Evolutionary conservation across 2,329 filamentous ascomycete genomes (phyloP), one percentile per base, ranked within the genome.

Genomic region (Alternaria atra): DNA sequence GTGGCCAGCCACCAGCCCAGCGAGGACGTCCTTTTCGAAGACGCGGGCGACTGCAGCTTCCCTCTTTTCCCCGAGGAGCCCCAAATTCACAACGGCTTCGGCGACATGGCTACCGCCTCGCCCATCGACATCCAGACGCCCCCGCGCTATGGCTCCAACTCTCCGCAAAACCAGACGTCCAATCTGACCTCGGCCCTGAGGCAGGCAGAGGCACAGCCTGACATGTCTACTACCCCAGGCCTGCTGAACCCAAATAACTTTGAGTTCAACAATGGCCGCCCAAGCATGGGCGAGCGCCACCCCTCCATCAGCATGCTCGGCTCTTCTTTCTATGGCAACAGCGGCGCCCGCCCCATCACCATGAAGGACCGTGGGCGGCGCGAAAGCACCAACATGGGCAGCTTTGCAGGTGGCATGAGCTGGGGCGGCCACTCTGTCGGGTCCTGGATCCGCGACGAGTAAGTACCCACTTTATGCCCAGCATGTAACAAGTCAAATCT

Each of bases 361-460:
- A 83, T 88, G 74, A 81, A 82, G 66, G 85, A 86, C 63, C 82
- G 83, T 58, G 81, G 80, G 52, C 81, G 87, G 64, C 80, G 87
- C 67, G 85, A 89, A 77, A 87, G 86, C 76, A 81, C 85, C 64
- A 85, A 86, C 58, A 85, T 87, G 63, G 85, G 87, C 68, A 89
- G 87, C 74, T 80, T 89, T 62, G 82, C 86, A 52, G 91, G 89
- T 66, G 94, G 94, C 72, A 93, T 97, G 90, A 97, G 94, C 80
- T 99, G 94, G 94, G 94, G 94, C 76, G 94, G 94, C 67, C 89
- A 97, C 62, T 98, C 94, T 8, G 92, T 98, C 67, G 94, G 94
- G 65, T 98, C 94, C 75, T 98, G 96, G 85, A 95, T 99, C 80
- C 87, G 92, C 79, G 94, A 99, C 82, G 95, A 99, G 95, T 99